Percentiles rank a stretch among this genome's conserved stretches.
phyloP scores from a whole-genome alignment of 352 stramenopile genomes.

The Thalassiosira mediterranea region DNA sequence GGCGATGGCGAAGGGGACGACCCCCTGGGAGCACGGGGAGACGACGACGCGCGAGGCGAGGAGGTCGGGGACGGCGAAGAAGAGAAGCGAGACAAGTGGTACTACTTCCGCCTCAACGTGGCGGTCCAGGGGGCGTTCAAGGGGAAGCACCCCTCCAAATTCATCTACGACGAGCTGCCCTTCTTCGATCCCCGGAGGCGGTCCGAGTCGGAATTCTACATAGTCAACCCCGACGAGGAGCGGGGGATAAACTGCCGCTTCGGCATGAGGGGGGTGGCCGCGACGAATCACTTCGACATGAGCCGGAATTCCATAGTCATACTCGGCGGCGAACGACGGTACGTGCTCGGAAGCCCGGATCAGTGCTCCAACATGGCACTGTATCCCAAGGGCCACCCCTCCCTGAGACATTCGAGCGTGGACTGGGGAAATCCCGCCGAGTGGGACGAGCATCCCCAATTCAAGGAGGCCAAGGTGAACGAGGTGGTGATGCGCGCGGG shows the following conservation, averaged over 20 bases:
- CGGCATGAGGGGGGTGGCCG: slow-evolving; percentile 85
- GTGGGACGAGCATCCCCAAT: slow-evolving; percentile 71
- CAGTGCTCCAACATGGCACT: slow-evolving; percentile 87
- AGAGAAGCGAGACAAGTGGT: slow-evolving; percentile 73
- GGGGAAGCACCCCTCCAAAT: slow-evolving; percentile 25
- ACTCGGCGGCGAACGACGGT: slow-evolving; percentile 89
- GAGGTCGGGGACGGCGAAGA: slow-evolving; percentile 45
- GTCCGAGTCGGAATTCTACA: slow-evolving; percentile 69
- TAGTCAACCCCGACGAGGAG: slow-evolving; percentile 84
- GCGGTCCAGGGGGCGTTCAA: slow-evolving; percentile 17
- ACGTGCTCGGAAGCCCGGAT: slow-evolving; percentile 90
- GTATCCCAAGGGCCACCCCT: slow-evolving; percentile 86
- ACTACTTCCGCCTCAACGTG: slow-evolving; percentile 84
- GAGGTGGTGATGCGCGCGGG: slow-evolving; percentile 91
- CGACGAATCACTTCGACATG: slow-evolving; percentile 92
- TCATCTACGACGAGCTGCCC: slow-evolving; percentile 86
- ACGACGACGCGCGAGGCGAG: not conserved
- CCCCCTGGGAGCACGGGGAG: too few relatives aligned
- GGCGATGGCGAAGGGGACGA: slow-evolving; percentile 1
- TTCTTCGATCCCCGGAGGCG: slow-evolving; percentile 88
- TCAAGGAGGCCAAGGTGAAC: slow-evolving; percentile 82
- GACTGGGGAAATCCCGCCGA: slow-evolving; percentile 90
- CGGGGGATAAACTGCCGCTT: slow-evolving; percentile 91
- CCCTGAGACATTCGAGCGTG: slow-evolving; percentile 88
- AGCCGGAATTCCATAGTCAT: slow-evolving; percentile 93